These are phyloP conservation scores for Picea engelmannii DNA, from an alignment of 83 land plant genomes.

Conservation along the genomic window DNA sequence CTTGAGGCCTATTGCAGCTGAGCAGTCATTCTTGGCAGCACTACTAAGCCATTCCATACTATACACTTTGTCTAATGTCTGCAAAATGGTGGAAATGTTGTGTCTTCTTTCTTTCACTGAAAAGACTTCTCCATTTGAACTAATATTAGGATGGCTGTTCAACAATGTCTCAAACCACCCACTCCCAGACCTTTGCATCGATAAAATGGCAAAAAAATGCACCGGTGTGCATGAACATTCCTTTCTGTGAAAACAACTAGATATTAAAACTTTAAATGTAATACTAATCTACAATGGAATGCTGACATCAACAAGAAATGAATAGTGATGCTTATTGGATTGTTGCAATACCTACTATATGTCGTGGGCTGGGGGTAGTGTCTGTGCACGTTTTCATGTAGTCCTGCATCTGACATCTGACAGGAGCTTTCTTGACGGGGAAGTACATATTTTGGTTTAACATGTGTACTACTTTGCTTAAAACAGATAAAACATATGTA, in stretches of 20 bases:
- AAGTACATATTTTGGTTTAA: slow-evolving; percentile 12
- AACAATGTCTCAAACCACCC: slow-evolving; percentile 70
- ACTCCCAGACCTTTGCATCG: slow-evolving; percentile 64
- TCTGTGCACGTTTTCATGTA: slow-evolving; percentile 4
- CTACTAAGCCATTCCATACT: slow-evolving; percentile 57
- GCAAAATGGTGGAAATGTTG: slow-evolving; percentile 28
- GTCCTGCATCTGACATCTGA: slow-evolving; percentile 1
- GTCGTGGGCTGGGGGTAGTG: slow-evolving; percentile 13
- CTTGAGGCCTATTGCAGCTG: slow-evolving; percentile 63
- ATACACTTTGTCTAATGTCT: slow-evolving; percentile 43
- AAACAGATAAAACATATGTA: slow-evolving; percentile 9
- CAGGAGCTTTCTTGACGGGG: slow-evolving; percentile 1
- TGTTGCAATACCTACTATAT: slow-evolving; percentile 14
- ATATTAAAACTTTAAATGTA: neutral
- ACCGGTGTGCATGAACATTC: slow-evolving; percentile 15
- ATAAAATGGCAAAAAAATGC: slow-evolving; percentile 13
- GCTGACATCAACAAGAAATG: neutral
- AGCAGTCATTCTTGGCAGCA: slow-evolving; percentile 58
- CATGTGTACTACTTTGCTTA: slow-evolving; percentile 11
- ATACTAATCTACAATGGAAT: neutral
- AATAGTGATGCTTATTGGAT: neutral
- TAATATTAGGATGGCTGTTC: slow-evolving; percentile 54
- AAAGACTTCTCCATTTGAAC: slow-evolving; percentile 63
- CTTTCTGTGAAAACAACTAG: neutral
- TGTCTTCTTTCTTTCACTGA: slow-evolving; percentile 24